Evolutionary conservation across 768 basidiomycete species (phyloP), one percentile per base, ranked within the genome.

Genomic region (Lentinus tigrinus): DNA sequence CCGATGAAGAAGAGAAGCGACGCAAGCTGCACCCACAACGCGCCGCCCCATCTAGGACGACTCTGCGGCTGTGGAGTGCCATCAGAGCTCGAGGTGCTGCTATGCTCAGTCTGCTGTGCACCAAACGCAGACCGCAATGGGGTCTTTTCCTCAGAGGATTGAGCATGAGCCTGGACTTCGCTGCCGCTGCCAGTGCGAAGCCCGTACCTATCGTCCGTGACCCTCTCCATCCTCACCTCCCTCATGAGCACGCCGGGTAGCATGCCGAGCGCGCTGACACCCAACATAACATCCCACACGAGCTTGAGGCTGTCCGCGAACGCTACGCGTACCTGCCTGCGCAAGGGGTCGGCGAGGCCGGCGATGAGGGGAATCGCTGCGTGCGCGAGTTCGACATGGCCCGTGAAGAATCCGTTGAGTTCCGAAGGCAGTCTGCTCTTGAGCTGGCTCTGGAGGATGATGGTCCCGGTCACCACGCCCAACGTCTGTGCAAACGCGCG

Each of bases 381-480:
- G 58, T 70, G 72, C 13, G 61, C 61, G 4, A 65, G 49, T 26
- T 63, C 56, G 42, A 64, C 61, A 24, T 71, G 70, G n/a, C 63
- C 52, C 0, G 70, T 67, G 63, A 74, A 64, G 27, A 58, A 44
- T 0, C 57, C 46, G 3, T 67, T 34, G 55, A 75, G 73, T 2
- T 51, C 62, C 0, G 44, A 24, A 0, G 78, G 75, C 0, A 78
- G 66, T 0, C 55, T 46, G 19, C 57, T 66, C 17, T 57, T 54
- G 23, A 79, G 71, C 53, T 72, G 51, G 58, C 77, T 78, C 52
- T 74, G 71, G 5, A 78, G 63, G 46, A 76, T 61, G 0, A 72
- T 68, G 7, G 67, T 62, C 2, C 74, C 72, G 36, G 77, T 68
- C 6, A 70, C 66, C 50, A 78, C 67, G n/a, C 76, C 77, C 63